phyloP scores from a whole-genome alignment of 1,284 basidiomycete genomes.

The Cystobasidiaceae sp. region DNA sequence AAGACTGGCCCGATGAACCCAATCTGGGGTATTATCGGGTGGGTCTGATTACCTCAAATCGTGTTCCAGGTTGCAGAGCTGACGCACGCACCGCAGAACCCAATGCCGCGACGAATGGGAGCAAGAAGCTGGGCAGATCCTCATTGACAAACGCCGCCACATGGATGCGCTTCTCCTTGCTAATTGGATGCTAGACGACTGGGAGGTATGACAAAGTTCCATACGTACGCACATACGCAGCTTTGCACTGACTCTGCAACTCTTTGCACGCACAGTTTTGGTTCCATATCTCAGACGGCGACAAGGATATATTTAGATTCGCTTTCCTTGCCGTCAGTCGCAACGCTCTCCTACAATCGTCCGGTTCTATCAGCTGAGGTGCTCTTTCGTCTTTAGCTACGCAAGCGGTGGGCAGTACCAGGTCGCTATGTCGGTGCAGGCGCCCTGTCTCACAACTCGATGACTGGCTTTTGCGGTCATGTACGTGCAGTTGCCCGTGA shows the following conservation, averaged over 20 bases:
- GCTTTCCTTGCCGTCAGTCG: conserved; percentile 26
- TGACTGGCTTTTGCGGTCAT: conserved; percentile 30
- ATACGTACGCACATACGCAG: conserved; percentile 28
- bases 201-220: conserved; percentile 35
- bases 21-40: conserved; percentile 39
- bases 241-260: background rate
- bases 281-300: conserved; percentile 52
- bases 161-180: conserved; percentile 50
- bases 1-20: conserved; percentile 46
- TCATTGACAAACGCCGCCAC: conserved; percentile 51
- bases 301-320: conserved; percentile 53
- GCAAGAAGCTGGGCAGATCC: conserved; percentile 51
- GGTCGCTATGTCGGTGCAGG: conserved; percentile 51
- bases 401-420: conserved; percentile 53
- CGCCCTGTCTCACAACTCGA: conserved; percentile 46
- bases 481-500: background rate
- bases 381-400: conserved; percentile 48
- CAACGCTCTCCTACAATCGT: background rate
- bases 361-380: background rate
- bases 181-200: conserved; percentile 50
- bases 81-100: conserved; percentile 48
- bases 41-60: background rate
- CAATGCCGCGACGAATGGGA: conserved; percentile 54
- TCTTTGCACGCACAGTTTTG: conserved; percentile 42
- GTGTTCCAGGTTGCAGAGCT: background rate